Percentiles rank a stretch among this genome's conserved stretches.
Conservation (phyloP, 2,329 filamentous ascomycete genomes). For the Diplodia mutila region DNA sequence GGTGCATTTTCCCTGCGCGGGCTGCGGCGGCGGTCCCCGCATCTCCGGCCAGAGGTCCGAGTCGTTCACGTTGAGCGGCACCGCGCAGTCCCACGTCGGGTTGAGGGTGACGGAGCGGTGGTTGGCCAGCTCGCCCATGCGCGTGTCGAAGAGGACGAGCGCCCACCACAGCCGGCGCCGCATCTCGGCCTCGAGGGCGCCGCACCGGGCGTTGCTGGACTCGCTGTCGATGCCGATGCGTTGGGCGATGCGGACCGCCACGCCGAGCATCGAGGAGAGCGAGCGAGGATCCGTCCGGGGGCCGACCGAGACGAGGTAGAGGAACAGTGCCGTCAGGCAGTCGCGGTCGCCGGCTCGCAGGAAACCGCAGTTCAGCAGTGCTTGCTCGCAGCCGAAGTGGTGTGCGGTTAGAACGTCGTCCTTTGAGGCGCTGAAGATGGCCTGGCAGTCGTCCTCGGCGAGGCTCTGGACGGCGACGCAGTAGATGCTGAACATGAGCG, state of each 20-base stretch:
- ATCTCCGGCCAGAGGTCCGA: slow-evolving; percentile 50
- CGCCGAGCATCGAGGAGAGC: slow-evolving; percentile 60
- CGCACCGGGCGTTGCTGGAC: slow-evolving; percentile 52
- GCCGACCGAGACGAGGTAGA: slow-evolving; percentile 61
- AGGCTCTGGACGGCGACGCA: slow-evolving; percentile 56
- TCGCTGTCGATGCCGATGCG: slow-evolving; percentile 60
- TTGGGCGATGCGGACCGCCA: slow-evolving; percentile 57
- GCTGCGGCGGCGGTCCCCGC: slow-evolving; percentile 44
- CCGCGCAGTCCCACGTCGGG: slow-evolving; percentile 58
- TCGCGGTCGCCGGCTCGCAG: slow-evolving; percentile 59
- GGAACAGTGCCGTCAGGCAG: slow-evolving; percentile 56
- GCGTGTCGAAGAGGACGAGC: slow-evolving; percentile 56
- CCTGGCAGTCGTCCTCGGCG: slow-evolving; percentile 47
- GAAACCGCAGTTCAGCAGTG: slow-evolving; percentile 61
- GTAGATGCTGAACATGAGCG: slow-evolving; percentile 62
- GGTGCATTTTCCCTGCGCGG: slow-evolving; percentile 53
- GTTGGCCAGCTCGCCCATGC: slow-evolving; percentile 61
- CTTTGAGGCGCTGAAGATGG: slow-evolving; percentile 47
- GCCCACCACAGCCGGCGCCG: slow-evolving; percentile 59
- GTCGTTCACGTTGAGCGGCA: slow-evolving; percentile 58
- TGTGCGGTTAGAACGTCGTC: slow-evolving; percentile 60
- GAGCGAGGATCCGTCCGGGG: slow-evolving; percentile 50
- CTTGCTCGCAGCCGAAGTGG: slow-evolving; percentile 64
- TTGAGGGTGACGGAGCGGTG: slow-evolving; percentile 58
- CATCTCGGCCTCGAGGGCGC: slow-evolving; percentile 60